phyloP scores from a whole-genome alignment of 192 early-diverging fungal genomes.

The Mortierella claussenii region DNA sequence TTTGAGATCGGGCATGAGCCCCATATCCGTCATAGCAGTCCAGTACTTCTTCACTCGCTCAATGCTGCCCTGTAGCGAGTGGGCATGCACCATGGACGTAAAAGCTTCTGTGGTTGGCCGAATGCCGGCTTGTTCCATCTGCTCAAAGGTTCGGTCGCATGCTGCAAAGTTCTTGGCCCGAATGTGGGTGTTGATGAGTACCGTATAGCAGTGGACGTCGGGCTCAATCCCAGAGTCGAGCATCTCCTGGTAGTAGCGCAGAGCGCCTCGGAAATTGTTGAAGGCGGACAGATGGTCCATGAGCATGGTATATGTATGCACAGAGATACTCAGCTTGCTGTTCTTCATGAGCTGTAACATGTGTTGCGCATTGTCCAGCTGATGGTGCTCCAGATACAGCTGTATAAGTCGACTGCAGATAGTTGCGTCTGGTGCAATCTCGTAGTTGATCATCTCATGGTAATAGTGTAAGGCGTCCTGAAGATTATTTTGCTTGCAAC shows the following conservation, averaged over 20 bases:
- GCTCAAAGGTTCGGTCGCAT: slow-evolving; percentile 10
- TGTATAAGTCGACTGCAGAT: slow-evolving; percentile 39
- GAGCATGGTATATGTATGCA: slow-evolving; percentile 51
- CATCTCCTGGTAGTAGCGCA: slow-evolving; percentile 47
- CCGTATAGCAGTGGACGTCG: slow-evolving; percentile 40
- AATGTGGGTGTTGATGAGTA: slow-evolving; percentile 39
- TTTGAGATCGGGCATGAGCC: slow-evolving; percentile 28
- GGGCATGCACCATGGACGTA: slow-evolving; percentile 29
- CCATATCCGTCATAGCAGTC: slow-evolving; percentile 25
- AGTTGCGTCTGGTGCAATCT: slow-evolving; percentile 27
- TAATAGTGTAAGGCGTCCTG: slow-evolving; percentile 36
- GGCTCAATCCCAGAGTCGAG: slow-evolving; percentile 32
- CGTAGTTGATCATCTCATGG: slow-evolving; percentile 34
- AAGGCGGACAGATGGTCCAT: slow-evolving; percentile 32
- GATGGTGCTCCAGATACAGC: slow-evolving; percentile 38
- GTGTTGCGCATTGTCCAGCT: slow-evolving; percentile 31
- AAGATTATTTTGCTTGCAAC: slow-evolving; percentile 23
- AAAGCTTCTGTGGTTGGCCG: slow-evolving; percentile 19
- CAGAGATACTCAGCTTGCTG: slow-evolving; percentile 15
- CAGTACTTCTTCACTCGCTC: slow-evolving; percentile 37
- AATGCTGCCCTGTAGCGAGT: slow-evolving; percentile 21
- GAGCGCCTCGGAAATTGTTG: slow-evolving; percentile 16
- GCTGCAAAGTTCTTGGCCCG: slow-evolving; percentile 25
- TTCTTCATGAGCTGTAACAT: slow-evolving; percentile 41
- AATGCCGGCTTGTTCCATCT: slow-evolving; percentile 24